phyloP scores from a whole-genome alignment of 805 yeast species.

The Wickerhamiella siamensis region DNA sequence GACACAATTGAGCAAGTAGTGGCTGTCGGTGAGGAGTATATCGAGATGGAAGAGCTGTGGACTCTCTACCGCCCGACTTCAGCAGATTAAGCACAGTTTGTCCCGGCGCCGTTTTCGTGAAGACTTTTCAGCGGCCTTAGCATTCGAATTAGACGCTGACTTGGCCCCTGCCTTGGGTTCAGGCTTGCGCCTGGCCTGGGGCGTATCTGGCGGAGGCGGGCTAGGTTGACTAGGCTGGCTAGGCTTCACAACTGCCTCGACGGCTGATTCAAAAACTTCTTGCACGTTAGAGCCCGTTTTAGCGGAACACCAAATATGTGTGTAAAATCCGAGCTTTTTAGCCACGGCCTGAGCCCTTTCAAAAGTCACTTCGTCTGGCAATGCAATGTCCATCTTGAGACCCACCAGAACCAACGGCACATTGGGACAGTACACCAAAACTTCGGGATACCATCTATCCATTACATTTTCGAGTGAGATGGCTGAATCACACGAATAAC shows the following conservation, averaged over 20 bases:
- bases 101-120: background rate
- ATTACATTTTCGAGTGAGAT: conserved; percentile 56
- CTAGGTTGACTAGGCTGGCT: background rate
- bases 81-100: background rate
- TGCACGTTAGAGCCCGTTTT: conserved; percentile 50
- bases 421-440: conserved; percentile 65
- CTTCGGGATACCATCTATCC: conserved; percentile 83
- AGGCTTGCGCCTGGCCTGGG: background rate
- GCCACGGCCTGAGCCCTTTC: conserved; percentile 42
- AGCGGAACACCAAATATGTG: conserved; percentile 71
- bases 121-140: background rate
- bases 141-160: background rate
- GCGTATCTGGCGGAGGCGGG: background rate
- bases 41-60: conserved; percentile 60
- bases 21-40: conserved; percentile 65
- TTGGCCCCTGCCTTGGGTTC: background rate
- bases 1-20: conserved; percentile 52
- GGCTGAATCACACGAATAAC: conserved; percentile 54
- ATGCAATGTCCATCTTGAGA: conserved; percentile 52
- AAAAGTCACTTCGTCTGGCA: conserved; percentile 15
- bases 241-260: conserved; percentile 24
- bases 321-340: conserved; percentile 47
- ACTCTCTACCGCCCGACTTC: conserved; percentile 5
- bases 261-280: conserved; percentile 53
- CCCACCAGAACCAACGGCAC: conserved; percentile 73